phyloP scores from a whole-genome alignment of 1,139 yeast species.

The Blastobotrys buckinghamii region DNA sequence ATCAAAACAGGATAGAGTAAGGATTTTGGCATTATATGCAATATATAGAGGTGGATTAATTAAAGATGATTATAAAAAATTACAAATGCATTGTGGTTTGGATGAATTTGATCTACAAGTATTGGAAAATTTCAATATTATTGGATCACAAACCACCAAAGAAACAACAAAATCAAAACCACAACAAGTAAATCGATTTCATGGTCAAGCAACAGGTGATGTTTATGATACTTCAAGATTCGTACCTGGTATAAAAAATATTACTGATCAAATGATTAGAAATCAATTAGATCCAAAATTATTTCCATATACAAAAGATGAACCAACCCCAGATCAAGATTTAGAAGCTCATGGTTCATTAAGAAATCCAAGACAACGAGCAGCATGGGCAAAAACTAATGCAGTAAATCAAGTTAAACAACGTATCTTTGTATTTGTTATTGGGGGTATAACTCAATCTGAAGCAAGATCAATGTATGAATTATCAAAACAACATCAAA shows the following conservation, averaged over 20 bases:
- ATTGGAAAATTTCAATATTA: constrained; percentile 55
- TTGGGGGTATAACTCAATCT: constrained; percentile 85
- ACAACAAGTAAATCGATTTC: constrained; percentile 20
- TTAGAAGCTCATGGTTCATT: constrained; percentile 41
- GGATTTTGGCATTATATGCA: constrained; percentile 74
- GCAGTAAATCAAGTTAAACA: constrained; percentile 50
- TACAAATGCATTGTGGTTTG: constrained; percentile 65
- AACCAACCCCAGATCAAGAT: constrained; percentile 49
- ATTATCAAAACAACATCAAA: constrained; percentile 53
- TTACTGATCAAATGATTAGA: constrained; percentile 45
- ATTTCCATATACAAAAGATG: constrained; percentile 76
- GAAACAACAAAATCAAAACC: constrained; percentile 29
- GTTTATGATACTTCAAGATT: constrained; percentile 73
- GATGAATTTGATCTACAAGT: constrained; percentile 53
- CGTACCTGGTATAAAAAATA: constrained; percentile 61
- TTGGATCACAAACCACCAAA: constrained; percentile 67
- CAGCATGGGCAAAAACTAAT: constrained; percentile 70
- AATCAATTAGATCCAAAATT: constrained; percentile 48
- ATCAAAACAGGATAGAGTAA: constrained; percentile 57
- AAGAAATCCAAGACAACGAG: constrained; percentile 70
- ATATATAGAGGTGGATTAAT: constrained; percentile 81
- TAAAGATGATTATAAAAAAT: constrained; percentile 64
- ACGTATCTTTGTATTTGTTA: constrained; percentile 67
- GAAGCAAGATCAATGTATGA: constrained; percentile 78
- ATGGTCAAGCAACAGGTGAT: constrained; percentile 46